Conservation (phyloP, 176 grass and related monocot species). For the Musa acuminata region DNA sequence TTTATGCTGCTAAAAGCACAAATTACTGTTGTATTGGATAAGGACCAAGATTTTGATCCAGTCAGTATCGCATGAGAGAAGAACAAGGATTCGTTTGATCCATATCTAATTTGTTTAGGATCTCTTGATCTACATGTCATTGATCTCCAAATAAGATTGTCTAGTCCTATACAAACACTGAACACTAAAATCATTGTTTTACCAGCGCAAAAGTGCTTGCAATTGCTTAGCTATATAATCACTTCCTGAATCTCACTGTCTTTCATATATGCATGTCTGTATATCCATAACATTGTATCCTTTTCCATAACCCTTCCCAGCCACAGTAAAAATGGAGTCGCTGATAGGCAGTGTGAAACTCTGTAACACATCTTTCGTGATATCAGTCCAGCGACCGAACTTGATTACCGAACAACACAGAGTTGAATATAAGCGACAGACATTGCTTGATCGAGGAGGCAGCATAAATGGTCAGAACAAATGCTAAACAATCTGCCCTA, state of each 20-base stretch:
- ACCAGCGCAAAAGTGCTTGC: not conserved
- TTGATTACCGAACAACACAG: not conserved
- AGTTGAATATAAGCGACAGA: not conserved
- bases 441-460: not conserved
- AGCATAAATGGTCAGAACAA: not conserved
- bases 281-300: not conserved
- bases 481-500: not conserved
- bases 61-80: no score
- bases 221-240: not conserved
- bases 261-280: not conserved
- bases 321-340: not conserved
- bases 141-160: no score
- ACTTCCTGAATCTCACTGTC: not conserved
- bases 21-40: no score
- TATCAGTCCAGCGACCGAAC: not conserved
- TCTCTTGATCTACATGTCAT: no score
- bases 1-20: no score
- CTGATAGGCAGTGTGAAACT: not conserved
- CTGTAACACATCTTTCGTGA: not conserved
- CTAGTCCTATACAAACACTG: no score
- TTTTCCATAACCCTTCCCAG: not conserved
- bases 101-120: no score
- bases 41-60: no score
- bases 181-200: no score
- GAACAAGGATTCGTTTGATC: no score